These are phyloP conservation scores for Pseudogymnoascus sp. DNA, from an alignment of 2,329 filamentous ascomycete species.

Conservation along the genomic window DNA sequence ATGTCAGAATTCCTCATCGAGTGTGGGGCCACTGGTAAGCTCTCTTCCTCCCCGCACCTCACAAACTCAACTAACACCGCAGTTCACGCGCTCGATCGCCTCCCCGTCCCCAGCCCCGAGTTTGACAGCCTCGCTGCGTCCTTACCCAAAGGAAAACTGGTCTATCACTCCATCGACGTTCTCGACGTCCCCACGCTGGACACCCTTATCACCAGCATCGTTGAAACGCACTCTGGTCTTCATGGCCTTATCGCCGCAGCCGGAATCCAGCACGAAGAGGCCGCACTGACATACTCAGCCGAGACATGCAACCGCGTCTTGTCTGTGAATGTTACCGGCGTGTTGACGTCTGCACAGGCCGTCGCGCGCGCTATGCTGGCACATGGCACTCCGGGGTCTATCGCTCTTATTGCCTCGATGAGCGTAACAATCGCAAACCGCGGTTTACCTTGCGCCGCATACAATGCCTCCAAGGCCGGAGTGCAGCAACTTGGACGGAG, in stretches of 20 bases:
- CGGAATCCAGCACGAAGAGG: slow-evolving; percentile 72
- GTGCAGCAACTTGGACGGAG: slow-evolving; percentile 65
- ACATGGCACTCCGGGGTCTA: slow-evolving; percentile 52
- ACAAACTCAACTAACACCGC: not conserved
- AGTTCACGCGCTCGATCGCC: not conserved
- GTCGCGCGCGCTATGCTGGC: slow-evolving; percentile 70
- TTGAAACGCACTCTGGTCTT: slow-evolving; percentile 58
- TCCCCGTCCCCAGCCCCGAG: not conserved
- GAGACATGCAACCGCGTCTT: slow-evolving; percentile 71
- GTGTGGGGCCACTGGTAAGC: not conserved
- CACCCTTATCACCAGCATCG: slow-evolving; percentile 59
- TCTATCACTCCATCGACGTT: slow-evolving; percentile 73
- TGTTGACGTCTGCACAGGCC: slow-evolving; percentile 78
- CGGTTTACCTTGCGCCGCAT: slow-evolving; percentile 55
- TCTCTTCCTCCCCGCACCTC: no score
- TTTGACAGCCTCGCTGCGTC: slow-evolving; percentile 50
- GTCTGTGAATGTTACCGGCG: slow-evolving; percentile 78
- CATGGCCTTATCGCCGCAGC: slow-evolving; percentile 69
- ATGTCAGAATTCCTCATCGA: not conserved
- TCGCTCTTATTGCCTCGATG: slow-evolving; percentile 64
- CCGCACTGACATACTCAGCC: slow-evolving; percentile 72
- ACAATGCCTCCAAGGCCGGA: slow-evolving; percentile 69
- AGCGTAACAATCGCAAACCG: slow-evolving; percentile 66
- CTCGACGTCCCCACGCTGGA: slow-evolving; percentile 62
- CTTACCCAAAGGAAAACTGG: slow-evolving; percentile 34